Conservation (phyloP, 495 filamentous ascomycete species). For the Talaromyces ruber region DNA sequence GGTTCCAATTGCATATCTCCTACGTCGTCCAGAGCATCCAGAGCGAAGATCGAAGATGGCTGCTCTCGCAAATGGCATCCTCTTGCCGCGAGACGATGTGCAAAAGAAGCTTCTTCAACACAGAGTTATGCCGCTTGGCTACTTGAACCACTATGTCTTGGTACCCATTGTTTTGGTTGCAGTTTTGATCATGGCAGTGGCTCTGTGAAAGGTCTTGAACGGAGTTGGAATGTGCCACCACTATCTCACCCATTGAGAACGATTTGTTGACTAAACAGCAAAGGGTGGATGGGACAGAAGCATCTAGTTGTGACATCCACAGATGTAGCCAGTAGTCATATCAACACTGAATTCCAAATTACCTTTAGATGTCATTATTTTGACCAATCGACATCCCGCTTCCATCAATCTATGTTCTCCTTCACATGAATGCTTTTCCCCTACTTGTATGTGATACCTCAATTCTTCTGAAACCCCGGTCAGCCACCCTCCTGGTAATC, state of each 20-base stretch:
- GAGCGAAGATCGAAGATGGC: constrained; percentile 7
- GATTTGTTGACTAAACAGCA: background rate
- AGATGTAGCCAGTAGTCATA: background rate
- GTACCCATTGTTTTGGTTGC: background rate
- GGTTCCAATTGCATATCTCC: constrained; percentile 21
- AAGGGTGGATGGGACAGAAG: background rate
- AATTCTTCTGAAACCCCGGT: background rate
- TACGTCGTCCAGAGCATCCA: constrained; percentile 15
- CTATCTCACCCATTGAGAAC: background rate
- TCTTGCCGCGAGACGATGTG: background rate
- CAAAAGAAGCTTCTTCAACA: background rate
- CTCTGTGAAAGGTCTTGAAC: background rate
- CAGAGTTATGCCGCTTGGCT: background rate
- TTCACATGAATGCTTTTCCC: background rate
- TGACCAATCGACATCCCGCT: background rate
- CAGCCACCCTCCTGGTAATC: background rate
- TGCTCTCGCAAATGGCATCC: background rate
- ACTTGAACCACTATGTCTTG: background rate
- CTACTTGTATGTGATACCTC: background rate
- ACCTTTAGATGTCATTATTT: background rate
- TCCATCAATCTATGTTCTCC: background rate
- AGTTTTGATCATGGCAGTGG: background rate
- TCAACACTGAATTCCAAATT: background rate
- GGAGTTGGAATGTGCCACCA: background rate
- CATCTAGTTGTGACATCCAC: background rate